Conservation (phyloP, 2,329 filamentous ascomycete genomes). For the Cladophialophora exuberans region DNA sequence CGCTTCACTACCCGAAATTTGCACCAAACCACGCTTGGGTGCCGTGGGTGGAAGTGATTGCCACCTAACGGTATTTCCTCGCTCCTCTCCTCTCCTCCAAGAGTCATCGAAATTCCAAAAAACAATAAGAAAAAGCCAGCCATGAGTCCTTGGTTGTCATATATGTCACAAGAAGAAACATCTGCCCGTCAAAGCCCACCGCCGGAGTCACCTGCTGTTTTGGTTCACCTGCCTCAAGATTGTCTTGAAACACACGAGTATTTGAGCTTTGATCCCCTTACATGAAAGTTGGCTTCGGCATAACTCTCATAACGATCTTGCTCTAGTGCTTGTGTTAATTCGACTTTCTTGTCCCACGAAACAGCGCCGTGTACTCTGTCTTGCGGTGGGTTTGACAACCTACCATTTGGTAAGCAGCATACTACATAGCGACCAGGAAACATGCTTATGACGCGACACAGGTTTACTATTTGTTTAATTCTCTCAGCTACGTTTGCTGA, state of each 20-base stretch:
- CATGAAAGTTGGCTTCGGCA: conserved; percentile 15
- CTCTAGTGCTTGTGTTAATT: conserved; percentile 19
- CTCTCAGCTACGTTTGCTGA: neutral
- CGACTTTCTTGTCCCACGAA: conserved; percentile 16
- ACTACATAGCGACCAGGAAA: neutral
- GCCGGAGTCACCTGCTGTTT: conserved; percentile 31
- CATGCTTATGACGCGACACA: neutral
- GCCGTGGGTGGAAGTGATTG: neutral
- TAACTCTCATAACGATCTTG: conserved; percentile 13
- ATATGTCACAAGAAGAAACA: conserved; percentile 23
- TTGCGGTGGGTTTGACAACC: conserved; percentile 26
- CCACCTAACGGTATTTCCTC: neutral
- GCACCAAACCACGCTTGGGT: neutral
- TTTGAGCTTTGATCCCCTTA: conserved; percentile 16
- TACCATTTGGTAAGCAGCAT: conserved; percentile 9
- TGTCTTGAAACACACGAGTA: conserved; percentile 22
- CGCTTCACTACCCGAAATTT: neutral
- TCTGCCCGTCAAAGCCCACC: conserved; percentile 29
- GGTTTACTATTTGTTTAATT: conserved; percentile 2
- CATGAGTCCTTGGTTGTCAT: conserved; percentile 28
- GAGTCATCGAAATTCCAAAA: conserved; percentile 24
- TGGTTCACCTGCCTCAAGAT: conserved; percentile 23
- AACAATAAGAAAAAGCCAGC: conserved; percentile 11
- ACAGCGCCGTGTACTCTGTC: conserved; percentile 25
- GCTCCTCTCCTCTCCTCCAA: conserved; percentile 23